Base-by-base conservation (phyloP, 495 filamentous ascomycete genomes). In the Xylaria longipes region DNA sequence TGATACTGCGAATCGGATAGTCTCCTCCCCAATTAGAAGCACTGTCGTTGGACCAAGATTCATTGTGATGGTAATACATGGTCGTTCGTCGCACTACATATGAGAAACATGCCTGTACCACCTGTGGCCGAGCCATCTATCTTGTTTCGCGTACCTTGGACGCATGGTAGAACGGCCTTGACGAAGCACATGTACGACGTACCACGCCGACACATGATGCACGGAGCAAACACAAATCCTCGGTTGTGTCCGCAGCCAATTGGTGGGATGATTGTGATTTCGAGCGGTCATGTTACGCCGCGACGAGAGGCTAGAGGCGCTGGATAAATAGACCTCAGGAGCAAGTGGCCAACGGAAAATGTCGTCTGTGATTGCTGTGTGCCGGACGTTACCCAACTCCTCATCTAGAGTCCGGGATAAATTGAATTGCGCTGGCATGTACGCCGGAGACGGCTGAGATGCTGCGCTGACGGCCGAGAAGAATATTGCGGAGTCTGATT, bases 221-320 rank as follows among this genome's bases (percentile, higher is more conserved):
- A 68, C 45, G 17, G 17, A 50, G 73, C 73, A 62, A 77, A 76
- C 71, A 76, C 72, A 70, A 75, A 50, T 68, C 60, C 73, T 79
- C 77, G 77, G 77, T 71, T 79, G 77, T 75, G 67, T 73, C 72
- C 73, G 69, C 57, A 64, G 69, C 71, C 77, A 79, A 77, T 79
- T 75, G 75, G 67, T 73, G 63, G 63, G 68, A 57, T 41, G 56
- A 71, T 72, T 61, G 56, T 69, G 22, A 57, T 60, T 69, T 73
- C 64, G 67, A 70, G 58, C 46, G 56, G 20, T 73, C 70, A 70
- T 71, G 54, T 76, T 70, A 68, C 69, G 61, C 69, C 48, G 54
- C 52, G 37, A 62, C 37, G 37, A 43, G 33, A 57, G 65, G 60
- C n/a, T 31, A 27, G 43, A 37, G 35, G 25, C 31, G 52, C 46